phyloP scores from a whole-genome alignment of 495 filamentous ascomycete species.

The Penicillium macrosclerotiorum region DNA sequence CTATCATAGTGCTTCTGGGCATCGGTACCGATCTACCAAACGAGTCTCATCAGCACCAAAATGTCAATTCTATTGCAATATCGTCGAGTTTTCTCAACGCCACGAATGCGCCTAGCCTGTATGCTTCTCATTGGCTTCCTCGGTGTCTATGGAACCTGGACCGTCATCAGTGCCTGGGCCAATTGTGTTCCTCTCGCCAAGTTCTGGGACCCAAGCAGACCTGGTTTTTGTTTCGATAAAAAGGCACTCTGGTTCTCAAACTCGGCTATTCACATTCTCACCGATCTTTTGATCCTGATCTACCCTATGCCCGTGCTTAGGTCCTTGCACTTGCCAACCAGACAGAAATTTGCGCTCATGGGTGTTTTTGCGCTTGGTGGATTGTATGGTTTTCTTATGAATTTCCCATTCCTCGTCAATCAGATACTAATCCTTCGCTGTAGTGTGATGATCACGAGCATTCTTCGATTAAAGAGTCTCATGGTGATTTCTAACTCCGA shows the following conservation, averaged over 20 bases:
- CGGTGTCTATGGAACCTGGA: slow-evolving; percentile 38
- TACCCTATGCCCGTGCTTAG: slow-evolving; percentile 49
- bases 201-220: slow-evolving; percentile 31
- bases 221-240: slow-evolving; percentile 35
- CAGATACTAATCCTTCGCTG: slow-evolving; percentile 15
- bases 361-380: slow-evolving; percentile 46
- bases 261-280: slow-evolving; percentile 42
- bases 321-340: slow-evolving; percentile 40
- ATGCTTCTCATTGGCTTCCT: slow-evolving; percentile 29
- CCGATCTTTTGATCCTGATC: slow-evolving; percentile 47
- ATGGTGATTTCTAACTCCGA: slow-evolving; percentile 36
- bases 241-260: slow-evolving; percentile 39
- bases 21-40: slow-evolving; percentile 34
- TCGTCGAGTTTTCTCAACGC: slow-evolving; percentile 36
- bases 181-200: slow-evolving; percentile 36
- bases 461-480: slow-evolving; percentile 52
- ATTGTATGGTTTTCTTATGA: slow-evolving; percentile 36
- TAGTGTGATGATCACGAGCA: slow-evolving; percentile 53
- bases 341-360: slow-evolving; percentile 46
- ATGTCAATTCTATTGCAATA: slow-evolving; percentile 40
- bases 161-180: slow-evolving; percentile 33
- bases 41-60: slow-evolving; percentile 34
- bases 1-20: slow-evolving; percentile 33
- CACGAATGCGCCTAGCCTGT: slow-evolving; percentile 39
- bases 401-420: slow-evolving; percentile 1